Conservation (phyloP, 2,329 filamentous ascomycete species). For the Colletotrichum sp. region DNA sequence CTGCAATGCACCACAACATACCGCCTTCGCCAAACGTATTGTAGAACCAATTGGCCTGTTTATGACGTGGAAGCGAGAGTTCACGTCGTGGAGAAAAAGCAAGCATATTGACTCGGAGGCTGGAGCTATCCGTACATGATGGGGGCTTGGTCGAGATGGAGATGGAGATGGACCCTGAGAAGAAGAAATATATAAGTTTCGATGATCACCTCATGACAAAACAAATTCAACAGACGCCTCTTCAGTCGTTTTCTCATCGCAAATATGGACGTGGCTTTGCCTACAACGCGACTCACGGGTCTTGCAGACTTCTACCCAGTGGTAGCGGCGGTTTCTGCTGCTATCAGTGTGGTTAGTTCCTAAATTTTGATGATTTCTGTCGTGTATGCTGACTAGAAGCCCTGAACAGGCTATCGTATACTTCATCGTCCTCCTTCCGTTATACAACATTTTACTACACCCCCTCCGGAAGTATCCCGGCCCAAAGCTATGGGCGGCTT, state of each 20-base stretch:
- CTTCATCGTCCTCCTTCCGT: background rate
- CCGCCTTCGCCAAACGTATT: background rate
- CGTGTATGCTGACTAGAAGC: background rate
- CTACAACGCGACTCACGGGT: background rate
- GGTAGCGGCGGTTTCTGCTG: background rate
- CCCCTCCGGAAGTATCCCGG: slow-evolving; percentile 32
- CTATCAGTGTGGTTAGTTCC: background rate
- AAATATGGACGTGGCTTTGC: background rate
- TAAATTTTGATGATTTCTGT: background rate
- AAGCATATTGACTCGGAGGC: background rate
- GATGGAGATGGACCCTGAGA: background rate
- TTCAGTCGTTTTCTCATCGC: background rate
- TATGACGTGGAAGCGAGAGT: background rate
- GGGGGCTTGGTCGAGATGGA: background rate
- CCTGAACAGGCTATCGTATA: background rate
- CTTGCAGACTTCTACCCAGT: background rate
- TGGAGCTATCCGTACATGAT: background rate
- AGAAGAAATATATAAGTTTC: background rate
- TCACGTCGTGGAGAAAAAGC: background rate
- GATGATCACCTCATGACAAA: background rate
- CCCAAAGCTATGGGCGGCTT: slow-evolving; percentile 23
- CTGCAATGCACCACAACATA: background rate
- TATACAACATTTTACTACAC: slow-evolving; percentile 31
- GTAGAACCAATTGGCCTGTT: background rate
- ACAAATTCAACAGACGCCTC: background rate